phyloP scores from a whole-genome alignment of 352 stramenopile species.

The Thalassiosira exigua region DNA sequence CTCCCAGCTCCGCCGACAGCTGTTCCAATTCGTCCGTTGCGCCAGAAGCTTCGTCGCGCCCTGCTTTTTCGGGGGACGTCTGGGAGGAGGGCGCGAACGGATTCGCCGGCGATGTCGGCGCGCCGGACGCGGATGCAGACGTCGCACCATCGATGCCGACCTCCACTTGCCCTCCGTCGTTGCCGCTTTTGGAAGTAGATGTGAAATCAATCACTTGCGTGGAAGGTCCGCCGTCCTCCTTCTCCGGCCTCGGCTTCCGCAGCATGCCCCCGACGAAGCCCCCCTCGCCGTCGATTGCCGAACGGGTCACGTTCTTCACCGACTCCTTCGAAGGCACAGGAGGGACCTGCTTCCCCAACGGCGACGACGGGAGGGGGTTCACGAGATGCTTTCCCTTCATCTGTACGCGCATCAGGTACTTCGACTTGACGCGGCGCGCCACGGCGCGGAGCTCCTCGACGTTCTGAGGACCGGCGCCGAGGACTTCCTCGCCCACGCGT shows the following conservation, averaged over 20 bases:
- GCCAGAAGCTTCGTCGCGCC: background rate
- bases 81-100: background rate
- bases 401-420: conserved; percentile 65
- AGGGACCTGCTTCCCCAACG: conserved; percentile 18
- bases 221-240: background rate
- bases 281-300: conserved; percentile 37
- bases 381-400: conserved; percentile 58
- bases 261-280: conserved; percentile 28
- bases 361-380: conserved; percentile 14
- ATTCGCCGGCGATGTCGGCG: background rate
- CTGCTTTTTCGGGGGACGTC: background rate
- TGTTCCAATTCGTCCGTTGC: conserved; percentile 2
- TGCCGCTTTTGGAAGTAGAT: background rate
- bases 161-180: conserved; percentile 12
- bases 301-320: conserved; percentile 42
- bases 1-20: conserved; percentile 10
- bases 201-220: conserved; percentile 9
- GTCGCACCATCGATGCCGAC: conserved; percentile 10
- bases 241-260: background rate
- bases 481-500: conserved; percentile 75
- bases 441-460: conserved; percentile 75
- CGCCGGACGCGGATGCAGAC: background rate
- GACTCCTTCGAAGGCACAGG: conserved; percentile 35
- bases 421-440: conserved; percentile 57
- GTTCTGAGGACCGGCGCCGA: conserved; percentile 73